A percentile compares a stretch with the other conserved stretches of the same genome.
These are phyloP conservation scores for Hypomyces rosellus DNA, from an alignment of 2,329 filamentous ascomycete species.

Conservation along the genomic window DNA sequence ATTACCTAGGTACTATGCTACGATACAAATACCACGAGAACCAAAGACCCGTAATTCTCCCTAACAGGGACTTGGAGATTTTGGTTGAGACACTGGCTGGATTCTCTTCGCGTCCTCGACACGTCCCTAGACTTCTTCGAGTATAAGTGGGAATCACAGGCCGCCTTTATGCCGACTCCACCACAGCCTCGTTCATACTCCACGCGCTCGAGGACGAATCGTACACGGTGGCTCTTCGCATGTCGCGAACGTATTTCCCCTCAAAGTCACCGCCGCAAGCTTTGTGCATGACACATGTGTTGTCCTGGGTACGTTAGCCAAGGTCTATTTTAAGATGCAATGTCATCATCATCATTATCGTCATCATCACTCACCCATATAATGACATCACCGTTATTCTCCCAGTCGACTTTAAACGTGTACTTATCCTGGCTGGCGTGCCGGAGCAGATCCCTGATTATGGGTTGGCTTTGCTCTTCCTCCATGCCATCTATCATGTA, in stretches of 20 bases:
- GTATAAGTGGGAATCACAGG: no score
- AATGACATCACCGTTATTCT: no score
- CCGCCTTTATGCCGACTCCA: no score
- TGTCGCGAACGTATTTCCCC: constrained; percentile 43
- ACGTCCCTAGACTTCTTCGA: no score
- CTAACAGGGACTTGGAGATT: background rate
- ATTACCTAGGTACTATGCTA: no score
- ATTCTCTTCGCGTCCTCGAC: background rate
- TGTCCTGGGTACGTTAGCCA: constrained; percentile 51
- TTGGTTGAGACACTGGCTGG: background rate
- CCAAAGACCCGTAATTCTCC: background rate
- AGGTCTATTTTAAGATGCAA: constrained; percentile 30
- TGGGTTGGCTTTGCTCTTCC: constrained; percentile 26
- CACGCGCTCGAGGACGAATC: constrained; percentile 33
- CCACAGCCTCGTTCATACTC: constrained; percentile 26
- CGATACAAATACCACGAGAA: background rate
- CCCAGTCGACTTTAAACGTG: no score
- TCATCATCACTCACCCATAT: no score
- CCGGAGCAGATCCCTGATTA: constrained; percentile 36
- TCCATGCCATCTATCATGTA: constrained; percentile 44
- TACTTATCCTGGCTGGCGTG: constrained; percentile 36
- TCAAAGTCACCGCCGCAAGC: constrained; percentile 42
- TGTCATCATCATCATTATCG: no score
- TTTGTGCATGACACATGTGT: constrained; percentile 50
- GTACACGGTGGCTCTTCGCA: constrained; percentile 52